Conservation (phyloP, 192 early-diverging fungal species). For the Umbelopsis sp. region DNA sequence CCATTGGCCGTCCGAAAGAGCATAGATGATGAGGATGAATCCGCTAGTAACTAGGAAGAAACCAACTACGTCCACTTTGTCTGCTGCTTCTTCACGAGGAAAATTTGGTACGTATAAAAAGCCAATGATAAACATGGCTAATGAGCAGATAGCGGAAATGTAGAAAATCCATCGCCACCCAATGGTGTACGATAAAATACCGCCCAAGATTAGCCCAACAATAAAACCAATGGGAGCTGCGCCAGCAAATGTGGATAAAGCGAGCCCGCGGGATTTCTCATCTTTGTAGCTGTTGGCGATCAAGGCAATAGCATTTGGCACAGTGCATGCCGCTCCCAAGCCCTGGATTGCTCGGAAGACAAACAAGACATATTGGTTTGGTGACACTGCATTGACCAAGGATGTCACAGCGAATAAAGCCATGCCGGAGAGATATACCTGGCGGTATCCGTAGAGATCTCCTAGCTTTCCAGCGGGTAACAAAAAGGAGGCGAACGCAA, state of each 20-base stretch:
- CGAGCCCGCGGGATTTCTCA: not conserved
- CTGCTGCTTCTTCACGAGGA: conserved; percentile 22
- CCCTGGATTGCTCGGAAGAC: conserved; percentile 42
- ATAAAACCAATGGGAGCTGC: conserved; percentile 17
- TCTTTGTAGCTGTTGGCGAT: conserved; percentile 38
- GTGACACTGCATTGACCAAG: conserved; percentile 34
- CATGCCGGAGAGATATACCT: conserved; percentile 37
- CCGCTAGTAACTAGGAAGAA: conserved; percentile 37
- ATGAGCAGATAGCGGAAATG: conserved; percentile 43
- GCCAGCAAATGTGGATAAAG: not conserved
- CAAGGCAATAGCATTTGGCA: conserved; percentile 43
- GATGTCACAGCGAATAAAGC: conserved; percentile 37
- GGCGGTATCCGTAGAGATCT: conserved; percentile 42
- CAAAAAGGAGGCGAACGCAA: conserved; percentile 40
- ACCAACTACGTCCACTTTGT: conserved; percentile 40
- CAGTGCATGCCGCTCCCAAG: conserved; percentile 40
- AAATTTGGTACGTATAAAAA: conserved; percentile 43
- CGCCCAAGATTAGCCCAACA: conserved; percentile 42
- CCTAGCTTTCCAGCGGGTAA: conserved; percentile 40
- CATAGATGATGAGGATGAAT: conserved; percentile 40
- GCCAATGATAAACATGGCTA: conserved; percentile 37
- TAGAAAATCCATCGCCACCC: conserved; percentile 50
- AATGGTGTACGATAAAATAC: conserved; percentile 41
- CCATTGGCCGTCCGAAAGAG: conserved; percentile 44
- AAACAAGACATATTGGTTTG: conserved; percentile 37